phyloP scores from a whole-genome alignment of 768 basidiomycete species.

The Russula brevipes region DNA sequence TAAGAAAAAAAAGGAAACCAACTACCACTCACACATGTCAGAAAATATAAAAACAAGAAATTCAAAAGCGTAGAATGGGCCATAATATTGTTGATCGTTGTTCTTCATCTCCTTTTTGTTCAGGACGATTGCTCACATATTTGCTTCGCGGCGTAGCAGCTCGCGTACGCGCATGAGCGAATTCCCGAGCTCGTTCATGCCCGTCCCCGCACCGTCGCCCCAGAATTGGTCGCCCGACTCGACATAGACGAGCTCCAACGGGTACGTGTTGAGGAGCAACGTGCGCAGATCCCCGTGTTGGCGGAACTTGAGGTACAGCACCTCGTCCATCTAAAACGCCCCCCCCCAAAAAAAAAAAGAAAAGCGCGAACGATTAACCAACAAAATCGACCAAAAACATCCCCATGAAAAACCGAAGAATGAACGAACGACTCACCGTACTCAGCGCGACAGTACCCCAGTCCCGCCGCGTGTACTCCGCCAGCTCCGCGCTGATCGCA shows the following conservation, averaged over 20 bases:
- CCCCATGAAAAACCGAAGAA: background rate
- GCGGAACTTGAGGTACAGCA: conserved; percentile 58
- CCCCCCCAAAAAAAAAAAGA: too few species aligned
- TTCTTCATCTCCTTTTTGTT: too few species aligned
- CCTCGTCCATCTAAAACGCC: conserved; percentile 56
- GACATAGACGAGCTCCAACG: conserved; percentile 41
- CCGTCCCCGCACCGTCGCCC: conserved; percentile 55
- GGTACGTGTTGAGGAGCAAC: conserved; percentile 51
- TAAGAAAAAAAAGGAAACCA: too few species aligned
- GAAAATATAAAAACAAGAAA: too few species aligned
- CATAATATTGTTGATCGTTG: too few species aligned
- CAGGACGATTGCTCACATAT: too few species aligned
- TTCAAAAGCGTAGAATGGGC: too few species aligned
- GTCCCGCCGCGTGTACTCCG: conserved; percentile 42
- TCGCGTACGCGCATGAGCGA: conserved; percentile 53
- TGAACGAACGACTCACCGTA: conserved; percentile 38
- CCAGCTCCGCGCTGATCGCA: conserved; percentile 31
- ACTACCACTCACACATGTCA: too few species aligned
- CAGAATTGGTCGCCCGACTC: conserved; percentile 58
- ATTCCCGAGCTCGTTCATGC: conserved; percentile 60
- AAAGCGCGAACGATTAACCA: too few species aligned
- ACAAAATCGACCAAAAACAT: too few species aligned
- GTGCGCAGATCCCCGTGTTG: conserved; percentile 59
- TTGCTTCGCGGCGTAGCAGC: conserved; percentile 36
- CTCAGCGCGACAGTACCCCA: conserved; percentile 52